These are phyloP conservation scores for Mariannaea sp. DNA, from an alignment of 2,329 filamentous ascomycete genomes.

Conservation along the genomic window DNA sequence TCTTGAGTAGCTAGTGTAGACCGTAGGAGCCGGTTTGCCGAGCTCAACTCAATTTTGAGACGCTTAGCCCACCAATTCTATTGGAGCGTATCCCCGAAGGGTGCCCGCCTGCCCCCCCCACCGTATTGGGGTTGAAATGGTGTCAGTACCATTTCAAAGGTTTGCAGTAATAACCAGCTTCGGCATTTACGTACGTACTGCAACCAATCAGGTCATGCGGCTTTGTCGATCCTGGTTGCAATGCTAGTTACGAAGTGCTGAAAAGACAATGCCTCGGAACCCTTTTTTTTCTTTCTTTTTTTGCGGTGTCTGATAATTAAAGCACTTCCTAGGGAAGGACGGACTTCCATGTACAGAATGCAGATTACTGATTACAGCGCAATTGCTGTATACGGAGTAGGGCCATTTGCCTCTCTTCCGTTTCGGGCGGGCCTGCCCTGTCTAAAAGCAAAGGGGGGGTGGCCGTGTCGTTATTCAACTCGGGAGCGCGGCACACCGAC, in stretches of 20 bases:
- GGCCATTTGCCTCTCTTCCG: too few relatives aligned
- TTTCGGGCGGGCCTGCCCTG: conserved; percentile 18
- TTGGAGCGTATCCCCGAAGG: too few relatives aligned
- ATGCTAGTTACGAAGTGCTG: conserved; percentile 7
- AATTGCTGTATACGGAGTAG: too few relatives aligned
- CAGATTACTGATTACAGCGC: not conserved
- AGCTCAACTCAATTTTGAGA: conserved; percentile 21
- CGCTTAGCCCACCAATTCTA: conserved; percentile 13
- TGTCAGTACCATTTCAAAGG: conserved; percentile 1
- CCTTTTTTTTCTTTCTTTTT: too few relatives aligned
- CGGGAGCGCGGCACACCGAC: conserved; percentile 38
- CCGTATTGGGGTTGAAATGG: not conserved
- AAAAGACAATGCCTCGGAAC: too few relatives aligned
- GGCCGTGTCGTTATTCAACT: conserved; percentile 20
- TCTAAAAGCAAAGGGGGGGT: too few relatives aligned
- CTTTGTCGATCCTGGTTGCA: conserved; percentile 12
- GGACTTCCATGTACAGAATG: not conserved
- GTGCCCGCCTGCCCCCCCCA: too few relatives aligned
- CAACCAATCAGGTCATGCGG: not conserved
- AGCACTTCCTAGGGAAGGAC: not conserved
- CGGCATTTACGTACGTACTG: conserved; percentile 2
- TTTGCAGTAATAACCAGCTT: conserved; percentile 12
- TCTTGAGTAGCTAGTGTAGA: conserved; percentile 14
- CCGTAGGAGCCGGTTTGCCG: conserved; percentile 18
- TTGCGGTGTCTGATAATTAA: conserved; percentile 1